Percentiles rank a stretch among this genome's conserved stretches.
These are phyloP conservation scores for rapeseed (Brassica napus) DNA, from an alignment of 345 rosid genomes.

Conservation along the genomic window DNA sequence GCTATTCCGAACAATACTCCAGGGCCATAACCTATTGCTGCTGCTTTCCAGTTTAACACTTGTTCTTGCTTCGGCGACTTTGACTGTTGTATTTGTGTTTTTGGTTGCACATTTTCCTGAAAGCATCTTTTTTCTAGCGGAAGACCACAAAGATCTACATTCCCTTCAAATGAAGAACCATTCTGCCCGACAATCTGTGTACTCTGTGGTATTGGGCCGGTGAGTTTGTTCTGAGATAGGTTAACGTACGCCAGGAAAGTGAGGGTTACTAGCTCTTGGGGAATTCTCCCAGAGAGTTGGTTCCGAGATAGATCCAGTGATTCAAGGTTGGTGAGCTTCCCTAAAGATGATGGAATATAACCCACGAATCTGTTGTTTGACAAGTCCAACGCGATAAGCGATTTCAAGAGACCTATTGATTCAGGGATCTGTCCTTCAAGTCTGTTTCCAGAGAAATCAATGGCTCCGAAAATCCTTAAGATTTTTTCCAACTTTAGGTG, in stretches of 20 bases:
- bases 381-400: too few relatives aligned
- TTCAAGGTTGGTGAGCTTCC: too few relatives aligned
- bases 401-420: too few relatives aligned
- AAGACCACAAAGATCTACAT: neutral
- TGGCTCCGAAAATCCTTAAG: too few relatives aligned
- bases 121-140: neutral
- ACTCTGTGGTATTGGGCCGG: neutral
- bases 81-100: neutral
- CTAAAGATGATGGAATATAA: too few relatives aligned
- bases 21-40: neutral
- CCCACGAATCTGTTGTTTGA: too few relatives aligned
- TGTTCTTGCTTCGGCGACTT: neutral
- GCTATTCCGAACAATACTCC: conserved; percentile 2
- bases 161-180: neutral
- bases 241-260: neutral
- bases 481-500: too few relatives aligned
- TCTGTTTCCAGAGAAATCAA: too few relatives aligned
- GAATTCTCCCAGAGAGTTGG: neutral
- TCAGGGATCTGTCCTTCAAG: too few relatives aligned
- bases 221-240: neutral
- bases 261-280: neutral
- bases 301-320: neutral
- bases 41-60: neutral
- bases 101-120: neutral
- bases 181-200: neutral